Evolutionary conservation across 768 basidiomycete genomes (phyloP), one percentile per base, ranked within the genome.

Genomic region (Kwoniella pini): DNA sequence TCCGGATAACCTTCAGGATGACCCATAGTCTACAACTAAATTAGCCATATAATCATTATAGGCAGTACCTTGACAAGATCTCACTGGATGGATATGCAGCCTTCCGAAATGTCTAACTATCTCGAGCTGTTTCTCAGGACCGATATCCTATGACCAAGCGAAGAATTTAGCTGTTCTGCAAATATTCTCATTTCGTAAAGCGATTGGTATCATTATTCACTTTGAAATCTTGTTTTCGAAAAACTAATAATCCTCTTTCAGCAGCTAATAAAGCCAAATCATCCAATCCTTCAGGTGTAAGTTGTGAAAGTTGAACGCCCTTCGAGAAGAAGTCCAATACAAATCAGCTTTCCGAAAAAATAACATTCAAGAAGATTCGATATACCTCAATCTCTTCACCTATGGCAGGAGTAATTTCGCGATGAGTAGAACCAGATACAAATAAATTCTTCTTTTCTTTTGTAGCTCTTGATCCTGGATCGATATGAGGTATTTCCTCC

Each of bases 61-160:
- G 3, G 17, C 22, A 39, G 9, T n/a, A n/a, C n/a, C n/a, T n/a
- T n/a, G n/a, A n/a, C n/a, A n/a, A n/a, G n/a, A n/a, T n/a, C 49
- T 50, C 24, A 53, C 52, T 12, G 57, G 46, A 43, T 64, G 63
- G 15, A 54, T 48, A 42, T 65, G 64, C 13, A 65, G 58, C 30
- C 49, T 55, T 19, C 52, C 63, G n/a, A 63, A 63, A 38, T 58
- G 57, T 17, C 61, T 19, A 3, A 42, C 64, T 5, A 51, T 65
- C n/a, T 65, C 59, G 4, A 60, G 54, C 22, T 65, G 58, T 46
- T 57, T 55, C 30, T 56, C 19, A 10, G 49, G 24, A 5, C 59
- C 59, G 1, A 53, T 33, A 50, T 65, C 58, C 17, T 27, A n/a
- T n/a, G n/a, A n/a, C n/a, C n/a, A n/a, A n/a, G n/a, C n/a, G n/a